These are phyloP conservation scores for Venturia pyrina DNA, from an alignment of 2,329 filamentous ascomycete genomes.

Conservation along the genomic window DNA sequence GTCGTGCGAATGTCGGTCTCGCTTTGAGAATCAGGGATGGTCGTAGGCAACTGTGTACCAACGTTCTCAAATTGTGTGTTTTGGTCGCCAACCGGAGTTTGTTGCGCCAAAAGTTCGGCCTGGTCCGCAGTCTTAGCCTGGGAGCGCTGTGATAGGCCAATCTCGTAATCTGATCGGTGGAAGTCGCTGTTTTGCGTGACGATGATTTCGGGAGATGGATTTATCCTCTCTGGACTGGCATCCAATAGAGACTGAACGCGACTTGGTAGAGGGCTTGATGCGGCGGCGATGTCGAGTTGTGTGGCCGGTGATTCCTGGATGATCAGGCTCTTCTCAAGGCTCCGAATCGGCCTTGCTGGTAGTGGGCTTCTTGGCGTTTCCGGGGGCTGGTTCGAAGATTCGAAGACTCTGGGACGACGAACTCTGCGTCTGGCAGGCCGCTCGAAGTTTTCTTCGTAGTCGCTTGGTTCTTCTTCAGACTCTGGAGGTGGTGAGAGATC, in stretches of 20 bases:
- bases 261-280: neutral
- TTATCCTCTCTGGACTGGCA: neutral
- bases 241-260: neutral
- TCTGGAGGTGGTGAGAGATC: conserved; percentile 1
- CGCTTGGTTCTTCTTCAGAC: conserved; percentile 2
- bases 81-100: neutral
- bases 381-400: neutral
- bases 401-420: conserved; percentile 1
- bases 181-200: conserved; percentile 2
- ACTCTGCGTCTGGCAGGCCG: neutral
- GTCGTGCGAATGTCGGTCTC: neutral
- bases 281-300: neutral
- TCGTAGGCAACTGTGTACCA: neutral
- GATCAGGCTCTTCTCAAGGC: conserved; percentile 3
- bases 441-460: conserved; percentile 1
- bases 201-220: conserved; percentile 4
- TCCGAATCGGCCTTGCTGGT: neutral
- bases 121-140: neutral
- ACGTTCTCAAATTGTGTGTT: neutral
- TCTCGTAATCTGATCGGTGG: conserved; percentile 8
- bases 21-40: conserved; percentile 9
- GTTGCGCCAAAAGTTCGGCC: conserved; percentile 4
- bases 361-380: neutral
- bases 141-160: conserved; percentile 6
- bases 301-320: neutral